These are phyloP conservation scores for Fusarium sp. DNA, from an alignment of 2,329 filamentous ascomycete genomes.

Conservation along the genomic window DNA sequence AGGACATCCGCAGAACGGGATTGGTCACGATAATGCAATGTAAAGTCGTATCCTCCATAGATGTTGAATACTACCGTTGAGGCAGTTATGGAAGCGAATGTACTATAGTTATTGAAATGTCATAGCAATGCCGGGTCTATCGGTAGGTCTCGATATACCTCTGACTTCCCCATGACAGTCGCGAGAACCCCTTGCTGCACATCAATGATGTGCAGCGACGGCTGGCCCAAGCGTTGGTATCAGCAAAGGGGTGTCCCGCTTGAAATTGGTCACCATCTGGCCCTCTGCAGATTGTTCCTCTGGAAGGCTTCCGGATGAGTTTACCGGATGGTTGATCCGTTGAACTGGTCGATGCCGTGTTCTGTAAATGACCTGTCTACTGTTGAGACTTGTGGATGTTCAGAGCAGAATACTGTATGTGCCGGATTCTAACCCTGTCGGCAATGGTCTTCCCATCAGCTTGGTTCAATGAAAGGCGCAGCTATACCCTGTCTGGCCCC, in stretches of 20 bases:
- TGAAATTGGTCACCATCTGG: constrained; percentile 27
- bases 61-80: constrained; percentile 2
- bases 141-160: constrained; percentile 4
- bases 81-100: background rate
- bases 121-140: background rate
- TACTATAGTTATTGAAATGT: constrained; percentile 4
- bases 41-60: background rate
- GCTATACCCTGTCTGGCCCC: constrained; percentile 10
- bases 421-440: constrained; percentile 5
- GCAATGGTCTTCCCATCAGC: constrained; percentile 33
- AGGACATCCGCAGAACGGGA: constrained; percentile 36
- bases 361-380: constrained; percentile 20
- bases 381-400: background rate
- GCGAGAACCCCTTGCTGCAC: constrained; percentile 34
- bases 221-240: constrained; percentile 42
- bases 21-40: constrained; percentile 2
- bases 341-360: constrained; percentile 18
- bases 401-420: background rate
- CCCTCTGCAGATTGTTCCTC: constrained; percentile 33
- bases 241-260: constrained; percentile 29
- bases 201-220: constrained; percentile 46
- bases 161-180: constrained; percentile 38
- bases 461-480: constrained; percentile 30
- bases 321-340: constrained; percentile 17
- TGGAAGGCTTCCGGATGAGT: constrained; percentile 8